Evolutionary conservation across 441 rosid species (phyloP).

Genomic region (Bocquillonia castaneifolia): DNA sequence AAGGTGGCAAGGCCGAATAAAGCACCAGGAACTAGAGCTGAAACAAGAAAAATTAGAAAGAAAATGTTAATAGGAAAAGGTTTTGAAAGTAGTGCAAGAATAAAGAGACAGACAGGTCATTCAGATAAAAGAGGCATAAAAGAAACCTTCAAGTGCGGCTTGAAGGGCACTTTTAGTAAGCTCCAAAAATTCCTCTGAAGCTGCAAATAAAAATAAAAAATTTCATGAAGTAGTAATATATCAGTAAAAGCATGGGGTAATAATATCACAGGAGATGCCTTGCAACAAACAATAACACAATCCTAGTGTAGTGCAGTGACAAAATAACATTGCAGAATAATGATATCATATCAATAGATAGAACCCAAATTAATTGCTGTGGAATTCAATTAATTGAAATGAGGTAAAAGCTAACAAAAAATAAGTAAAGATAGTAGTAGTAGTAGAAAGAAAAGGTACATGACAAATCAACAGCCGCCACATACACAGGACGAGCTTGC

Average conservation of each 20-base stretch:
- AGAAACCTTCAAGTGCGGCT: conserved; percentile 84
- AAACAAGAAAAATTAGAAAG: conserved; percentile 21
- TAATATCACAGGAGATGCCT: neutral
- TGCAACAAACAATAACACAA: neutral
- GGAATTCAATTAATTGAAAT: too few species aligned
- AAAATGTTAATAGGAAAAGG: conserved; percentile 6
- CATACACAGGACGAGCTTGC: conserved; percentile 83
- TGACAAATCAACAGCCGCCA: conserved; percentile 87
- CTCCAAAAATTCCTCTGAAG: conserved; percentile 94
- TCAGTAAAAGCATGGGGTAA: too few species aligned
- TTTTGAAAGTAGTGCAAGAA: neutral
- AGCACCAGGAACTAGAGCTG: conserved; percentile 83
- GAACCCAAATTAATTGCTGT: too few species aligned
- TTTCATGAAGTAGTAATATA: too few species aligned
- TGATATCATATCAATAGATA: too few species aligned
- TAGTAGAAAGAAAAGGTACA: conserved; percentile 40
- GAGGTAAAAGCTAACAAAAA: too few species aligned
- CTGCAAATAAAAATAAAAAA: conserved; percentile 39
- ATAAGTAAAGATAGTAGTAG: too few species aligned
- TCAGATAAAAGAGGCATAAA: conserved; percentile 11
- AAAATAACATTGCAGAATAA: too few species aligned
- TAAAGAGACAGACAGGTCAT: conserved; percentile 10
- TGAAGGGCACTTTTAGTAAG: conserved; percentile 84
- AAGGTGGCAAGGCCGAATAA: conserved; percentile 90
- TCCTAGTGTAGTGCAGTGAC: too few species aligned